Conservation (phyloP, 2,329 filamentous ascomycete genomes). For the Epichloe brachyelytri region DNA sequence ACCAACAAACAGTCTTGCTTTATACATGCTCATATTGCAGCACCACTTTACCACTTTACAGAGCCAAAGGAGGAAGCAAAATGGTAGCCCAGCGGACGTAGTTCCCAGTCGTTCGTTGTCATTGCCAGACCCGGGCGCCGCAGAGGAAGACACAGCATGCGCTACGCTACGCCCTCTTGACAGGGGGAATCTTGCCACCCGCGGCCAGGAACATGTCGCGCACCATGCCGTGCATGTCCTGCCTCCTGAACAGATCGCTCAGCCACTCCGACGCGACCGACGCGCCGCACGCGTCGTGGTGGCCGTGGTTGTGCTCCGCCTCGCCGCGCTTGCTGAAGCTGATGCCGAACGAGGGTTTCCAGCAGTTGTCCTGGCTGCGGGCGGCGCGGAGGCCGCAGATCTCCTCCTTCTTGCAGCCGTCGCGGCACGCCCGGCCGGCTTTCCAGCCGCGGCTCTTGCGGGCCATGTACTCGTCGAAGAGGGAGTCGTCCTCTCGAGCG, state of each 20-base stretch:
- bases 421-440: constrained; percentile 22
- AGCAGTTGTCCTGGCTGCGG: constrained; percentile 38
- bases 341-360: constrained; percentile 19
- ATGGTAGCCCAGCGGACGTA: no score
- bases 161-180: neutral
- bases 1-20: no score
- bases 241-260: constrained; percentile 10
- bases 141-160: no score
- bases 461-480: constrained; percentile 32
- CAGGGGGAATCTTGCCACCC: neutral
- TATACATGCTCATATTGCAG: no score
- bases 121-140: neutral
- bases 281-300: constrained; percentile 16
- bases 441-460: constrained; percentile 34
- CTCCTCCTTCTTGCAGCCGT: constrained; percentile 27
- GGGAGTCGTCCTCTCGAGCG: constrained; percentile 28
- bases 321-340: constrained; percentile 17
- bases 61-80: no score
- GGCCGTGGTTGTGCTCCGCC: constrained; percentile 1
- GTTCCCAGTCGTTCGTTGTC: neutral
- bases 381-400: constrained; percentile 38
- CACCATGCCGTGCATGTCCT: constrained; percentile 12
- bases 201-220: constrained; percentile 8
- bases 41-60: no score
- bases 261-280: constrained; percentile 14